Conservation (phyloP, 2,329 filamentous ascomycete genomes). For the Paecilomyces fulvus region DNA sequence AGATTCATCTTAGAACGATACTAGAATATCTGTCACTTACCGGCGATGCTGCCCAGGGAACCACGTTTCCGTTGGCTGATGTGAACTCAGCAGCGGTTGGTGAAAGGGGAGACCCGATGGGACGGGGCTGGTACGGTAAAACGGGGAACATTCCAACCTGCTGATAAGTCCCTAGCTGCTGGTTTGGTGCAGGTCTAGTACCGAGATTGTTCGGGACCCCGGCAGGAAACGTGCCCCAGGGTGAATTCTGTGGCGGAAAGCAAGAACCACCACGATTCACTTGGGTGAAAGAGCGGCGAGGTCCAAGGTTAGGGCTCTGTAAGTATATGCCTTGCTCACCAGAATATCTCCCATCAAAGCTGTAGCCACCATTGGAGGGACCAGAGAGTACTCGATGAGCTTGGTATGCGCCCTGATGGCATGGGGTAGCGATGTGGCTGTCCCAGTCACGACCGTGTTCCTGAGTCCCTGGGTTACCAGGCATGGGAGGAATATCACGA, state of each 20-base stretch:
- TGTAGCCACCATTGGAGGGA: slow-evolving; percentile 17
- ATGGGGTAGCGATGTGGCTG: slow-evolving; percentile 12
- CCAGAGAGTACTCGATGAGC: slow-evolving; percentile 29
- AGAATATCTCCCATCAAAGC: slow-evolving; percentile 20
- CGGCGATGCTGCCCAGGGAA: slow-evolving; percentile 35
- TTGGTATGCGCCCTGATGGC: slow-evolving; percentile 16
- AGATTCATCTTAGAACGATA: slow-evolving; percentile 12
- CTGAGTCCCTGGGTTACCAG: slow-evolving; percentile 14
- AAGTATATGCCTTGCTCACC: slow-evolving; percentile 23
- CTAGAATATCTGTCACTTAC: slow-evolving; percentile 39
- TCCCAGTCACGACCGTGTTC: slow-evolving; percentile 26
- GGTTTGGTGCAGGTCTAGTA: slow-evolving; percentile 20
- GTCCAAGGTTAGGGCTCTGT: slow-evolving; percentile 14
- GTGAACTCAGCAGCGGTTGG: slow-evolving; percentile 69
- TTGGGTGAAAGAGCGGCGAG: slow-evolving; percentile 24
- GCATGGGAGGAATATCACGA: slow-evolving; percentile 13
- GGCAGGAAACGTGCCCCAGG: slow-evolving; percentile 25
- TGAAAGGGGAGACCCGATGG: slow-evolving; percentile 58
- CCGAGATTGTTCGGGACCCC: slow-evolving; percentile 15
- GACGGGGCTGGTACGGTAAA: slow-evolving; percentile 44
- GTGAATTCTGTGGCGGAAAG: slow-evolving; percentile 23
- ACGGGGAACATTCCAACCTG: slow-evolving; percentile 28
- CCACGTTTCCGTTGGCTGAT: slow-evolving; percentile 27
- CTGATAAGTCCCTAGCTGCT: slow-evolving; percentile 23
- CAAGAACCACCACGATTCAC: slow-evolving; percentile 22